Evolutionary conservation across 108 stramenopile species (phyloP).

Genomic region (Cyclotella sp.): DNA sequence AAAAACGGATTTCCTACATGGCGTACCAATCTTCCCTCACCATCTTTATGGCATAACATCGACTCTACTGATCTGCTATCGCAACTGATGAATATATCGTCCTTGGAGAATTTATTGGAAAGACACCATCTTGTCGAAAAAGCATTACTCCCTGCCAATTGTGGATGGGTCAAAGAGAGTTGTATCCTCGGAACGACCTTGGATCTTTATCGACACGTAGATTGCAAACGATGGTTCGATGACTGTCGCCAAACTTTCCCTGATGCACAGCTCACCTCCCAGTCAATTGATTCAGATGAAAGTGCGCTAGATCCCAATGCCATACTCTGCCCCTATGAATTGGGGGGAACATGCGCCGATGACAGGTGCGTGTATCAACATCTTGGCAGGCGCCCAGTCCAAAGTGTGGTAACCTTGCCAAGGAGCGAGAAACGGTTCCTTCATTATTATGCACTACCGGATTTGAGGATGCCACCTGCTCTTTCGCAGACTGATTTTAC

Average conservation of each 20-base stretch:
- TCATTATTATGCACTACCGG: conserved; percentile 16
- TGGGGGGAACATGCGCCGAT: conserved; percentile 75
- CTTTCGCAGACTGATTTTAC: conserved; percentile 17
- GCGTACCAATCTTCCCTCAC: conserved; percentile 32
- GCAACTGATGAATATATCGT: conserved; percentile 32
- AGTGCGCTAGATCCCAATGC: conserved; percentile 61
- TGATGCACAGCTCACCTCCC: not conserved
- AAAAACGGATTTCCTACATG: conserved; percentile 22
- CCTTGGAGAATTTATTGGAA: conserved; percentile 29
- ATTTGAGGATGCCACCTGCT: conserved; percentile 23
- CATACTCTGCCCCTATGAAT: conserved; percentile 75
- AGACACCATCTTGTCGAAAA: conserved; percentile 14
- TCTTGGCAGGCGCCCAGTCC: conserved; percentile 6
- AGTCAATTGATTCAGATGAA: not conserved
- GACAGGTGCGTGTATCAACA: conserved; percentile 75
- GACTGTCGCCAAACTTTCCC: too few relatives aligned
- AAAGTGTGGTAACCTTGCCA: conserved; percentile 1
- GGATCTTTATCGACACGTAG: conserved; percentile 30
- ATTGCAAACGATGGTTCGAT: conserved; percentile 18
- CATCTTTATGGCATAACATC: conserved; percentile 19
- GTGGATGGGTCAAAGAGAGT: conserved; percentile 32
- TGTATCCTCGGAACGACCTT: conserved; percentile 36
- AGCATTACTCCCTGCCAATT: not conserved
- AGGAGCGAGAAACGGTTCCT: conserved; percentile 10
- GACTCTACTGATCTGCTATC: conserved; percentile 23